These are phyloP conservation scores for Proliferodiscus dingleyae DNA, from an alignment of 2,329 filamentous ascomycete genomes.

Conservation along the genomic window DNA sequence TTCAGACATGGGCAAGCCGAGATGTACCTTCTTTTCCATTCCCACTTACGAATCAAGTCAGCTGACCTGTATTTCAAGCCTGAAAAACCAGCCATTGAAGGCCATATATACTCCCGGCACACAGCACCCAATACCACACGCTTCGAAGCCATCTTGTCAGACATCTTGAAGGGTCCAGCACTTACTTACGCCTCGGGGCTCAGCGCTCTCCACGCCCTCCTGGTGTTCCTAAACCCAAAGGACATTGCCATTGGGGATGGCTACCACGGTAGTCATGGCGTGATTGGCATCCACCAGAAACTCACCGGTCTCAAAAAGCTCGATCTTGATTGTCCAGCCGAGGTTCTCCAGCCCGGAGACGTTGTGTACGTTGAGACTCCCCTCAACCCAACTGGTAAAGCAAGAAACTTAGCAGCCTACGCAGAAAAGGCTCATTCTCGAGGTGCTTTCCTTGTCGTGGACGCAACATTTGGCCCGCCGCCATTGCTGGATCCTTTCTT, in stretches of 20 bases:
- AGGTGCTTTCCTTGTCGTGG: slow-evolving; percentile 76
- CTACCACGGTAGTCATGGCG: slow-evolving; percentile 92
- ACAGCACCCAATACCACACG: slow-evolving; percentile 76
- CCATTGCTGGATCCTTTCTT: slow-evolving; percentile 80
- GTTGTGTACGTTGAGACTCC: slow-evolving; percentile 91
- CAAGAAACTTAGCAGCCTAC: slow-evolving; percentile 66
- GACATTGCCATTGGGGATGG: slow-evolving; percentile 77
- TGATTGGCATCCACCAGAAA: slow-evolving; percentile 67
- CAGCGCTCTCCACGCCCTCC: slow-evolving; percentile 79
- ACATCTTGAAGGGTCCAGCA: slow-evolving; percentile 63
- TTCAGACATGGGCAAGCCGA: slow-evolving; percentile 48
- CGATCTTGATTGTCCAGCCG: slow-evolving; percentile 61
- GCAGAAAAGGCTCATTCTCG: slow-evolving; percentile 65
- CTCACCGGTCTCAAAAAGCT: slow-evolving; percentile 72
- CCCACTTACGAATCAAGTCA: slow-evolving; percentile 15
- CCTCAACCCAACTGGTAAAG: slow-evolving; percentile 83
- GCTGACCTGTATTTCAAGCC: slow-evolving; percentile 36
- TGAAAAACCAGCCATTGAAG: slow-evolving; percentile 46
- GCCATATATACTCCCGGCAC: slow-evolving; percentile 79
- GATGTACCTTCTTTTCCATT: slow-evolving; percentile 47
- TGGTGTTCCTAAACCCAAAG: slow-evolving; percentile 79
- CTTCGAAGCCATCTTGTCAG: slow-evolving; percentile 75
- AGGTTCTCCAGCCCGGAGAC: slow-evolving; percentile 69
- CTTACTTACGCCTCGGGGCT: slow-evolving; percentile 83
- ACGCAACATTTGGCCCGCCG: slow-evolving; percentile 90